Base-by-base conservation (phyloP, 1,284 basidiomycete species). In the Flammula alnicola region DNA sequence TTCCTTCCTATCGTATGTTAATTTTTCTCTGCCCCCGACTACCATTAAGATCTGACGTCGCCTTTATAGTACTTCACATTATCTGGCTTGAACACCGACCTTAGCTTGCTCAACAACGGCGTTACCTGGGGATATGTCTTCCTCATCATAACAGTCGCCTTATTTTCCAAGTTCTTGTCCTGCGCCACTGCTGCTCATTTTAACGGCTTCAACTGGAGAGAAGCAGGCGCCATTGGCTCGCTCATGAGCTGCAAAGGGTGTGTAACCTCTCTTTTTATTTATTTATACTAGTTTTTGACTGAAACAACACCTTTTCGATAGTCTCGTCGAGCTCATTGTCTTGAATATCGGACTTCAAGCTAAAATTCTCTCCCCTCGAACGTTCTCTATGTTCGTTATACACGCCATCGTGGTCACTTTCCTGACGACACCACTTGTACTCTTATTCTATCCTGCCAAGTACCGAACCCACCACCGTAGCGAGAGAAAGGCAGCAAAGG, bases 191-290 rank as follows among this genome's bases (percentile, higher is more conserved):
- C 85, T 1, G 92, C 93, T 3, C 79, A 76, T 56, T 51, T 76
- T 0, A 77, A 75, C 38, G 88, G 88, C 2, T 95, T 93, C 72
- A 83, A 76, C 39, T 75, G 77, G 71, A 79, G 95, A 45, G 94
- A 96, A 69, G 79, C 88, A 12, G 85, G 85, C 17, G 93, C 94
- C 1, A 88, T 96, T 47, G 95, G 95, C 5, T 83, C 88, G 42
- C 73, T 98, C 50, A 96, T 98, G 94, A 87, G 86, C 64, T 97
- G 93, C 75, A 97, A 97, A 73, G 93, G 93, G 84, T 91, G 54
- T 54, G 79, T 70, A 33, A 26, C 11, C 14, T 44, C 16, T 44
- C 9, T 50, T 14, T 17, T 49, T 10, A 9, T 35, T 10, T 9
- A 19, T 11, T n/a, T 17, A 5, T n/a, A 33, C 20, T 16, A 9